Evolutionary conservation across 176 grass and related monocot genomes (phyloP), one percentile per base, ranked within the genome.

Genomic region (Pontederia crassipes): DNA sequence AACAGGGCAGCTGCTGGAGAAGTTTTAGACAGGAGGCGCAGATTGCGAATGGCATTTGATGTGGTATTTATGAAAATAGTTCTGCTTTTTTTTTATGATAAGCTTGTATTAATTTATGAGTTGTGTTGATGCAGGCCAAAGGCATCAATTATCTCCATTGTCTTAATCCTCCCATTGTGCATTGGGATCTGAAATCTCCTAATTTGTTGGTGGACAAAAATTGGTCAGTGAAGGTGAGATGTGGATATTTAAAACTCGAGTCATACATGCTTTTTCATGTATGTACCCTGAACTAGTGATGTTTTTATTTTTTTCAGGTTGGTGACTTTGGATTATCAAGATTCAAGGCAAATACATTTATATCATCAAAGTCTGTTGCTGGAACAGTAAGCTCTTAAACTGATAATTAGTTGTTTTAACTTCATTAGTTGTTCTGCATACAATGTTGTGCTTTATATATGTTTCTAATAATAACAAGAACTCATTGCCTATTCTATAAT

Each of bases 61-160:
- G 89, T 89, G 85, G 89, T 95, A 86, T 32, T 15, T 46, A 0
- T 13, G 16, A 64, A 51, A 66, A 66, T 26, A 9, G 17, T 73
- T 26, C 18, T 74, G 49, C 52, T 50, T 71, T 73, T 15, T 57
- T 14, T 62, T 59, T 26, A 69, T 32, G 8, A 63, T 26, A 70
- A 57, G 29, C 55, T 11, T 28, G 47, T 59, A 46, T 6, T 6
- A 78, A 60, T 49, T 74, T 60, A 40, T 56, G 54, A 32, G 9
- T 0, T 62, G 14, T 65, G 73, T 52, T 57, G 65, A 47, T 73
- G 52, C 55, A 95, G 89, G 89, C 85, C 15, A 76, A 89, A 66
- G 89, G 85, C 70, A 89, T 95, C 85, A 95, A 95, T 67, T 89
- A 95, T 74, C 89, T 95, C 75, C 85, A 89, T 70, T 86, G 83